Base-by-base conservation (phyloP, 176 grass and related monocot species). In the Rhynchospora breviuscula region DNA sequence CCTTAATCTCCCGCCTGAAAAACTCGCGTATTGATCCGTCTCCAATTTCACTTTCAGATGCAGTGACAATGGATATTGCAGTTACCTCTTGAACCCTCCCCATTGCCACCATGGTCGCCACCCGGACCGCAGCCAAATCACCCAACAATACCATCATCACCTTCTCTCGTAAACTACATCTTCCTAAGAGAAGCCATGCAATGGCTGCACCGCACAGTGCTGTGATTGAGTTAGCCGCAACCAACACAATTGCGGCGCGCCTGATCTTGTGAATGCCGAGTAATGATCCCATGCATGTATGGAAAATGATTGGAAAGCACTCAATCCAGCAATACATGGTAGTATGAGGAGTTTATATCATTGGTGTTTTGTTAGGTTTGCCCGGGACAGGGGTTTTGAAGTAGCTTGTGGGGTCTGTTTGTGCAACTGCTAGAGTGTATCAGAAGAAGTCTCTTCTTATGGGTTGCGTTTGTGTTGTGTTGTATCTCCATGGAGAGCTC, bases 71-170 rank as follows among this genome's bases (percentile, higher is more conserved):
- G 40, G 86, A 59, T 22, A 85, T 19, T 3, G 91, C 91, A 9
- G 88, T 89, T 48, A 83, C 59, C 63, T 90, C 86, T 81, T 93
- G 91, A 26, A 68, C 81, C 45, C 29, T 85, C 21, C 81, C 91
- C 86, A 82, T 88, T 19, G 84, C 86, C 69, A 90, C 68, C 88
- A 88, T 90, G 53, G 57, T 81, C 52, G n/a, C 75, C 62, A 93
- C 58, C 81, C 84, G 89, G 21, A 68, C 91, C 6, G 9, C 69
- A 3, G 81, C 78, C 57, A 84, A 23, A 35, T 49, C 76, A 21
- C 63, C 84, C 54, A 73, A 82, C 19, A 80, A 66, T 26, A 11
- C 60, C 78, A 80, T 19, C 13, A 54, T 59, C 44, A 33, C 82
- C 67, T 64, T 77, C 84, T 88, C 86, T 87, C 35, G 81, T 12